A percentile compares a stretch with the other conserved stretches of the same genome.
Evolutionary conservation across 208 protist genomes (phyloP).

Genomic region (Leishmania major): DNA sequence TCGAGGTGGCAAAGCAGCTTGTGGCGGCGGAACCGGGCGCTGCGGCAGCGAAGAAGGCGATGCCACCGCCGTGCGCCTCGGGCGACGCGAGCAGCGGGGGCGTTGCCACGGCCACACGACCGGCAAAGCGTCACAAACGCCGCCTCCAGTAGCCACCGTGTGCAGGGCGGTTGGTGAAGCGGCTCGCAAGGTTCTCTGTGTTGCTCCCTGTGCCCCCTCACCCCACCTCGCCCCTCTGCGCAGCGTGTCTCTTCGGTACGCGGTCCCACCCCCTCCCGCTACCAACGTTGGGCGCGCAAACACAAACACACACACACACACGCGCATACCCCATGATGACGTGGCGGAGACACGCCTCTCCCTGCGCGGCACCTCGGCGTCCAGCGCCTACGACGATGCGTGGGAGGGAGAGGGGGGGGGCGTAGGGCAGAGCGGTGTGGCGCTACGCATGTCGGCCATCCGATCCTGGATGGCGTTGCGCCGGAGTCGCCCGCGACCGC

Average conservation of each 20-base stretch:
- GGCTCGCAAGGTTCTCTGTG: not conserved
- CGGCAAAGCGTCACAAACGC: constrained; percentile 73
- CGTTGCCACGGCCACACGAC: not conserved
- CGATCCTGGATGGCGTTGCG: too few relatives aligned
- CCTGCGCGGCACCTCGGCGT: too few relatives aligned
- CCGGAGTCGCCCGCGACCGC: too few relatives aligned
- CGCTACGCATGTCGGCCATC: too few relatives aligned
- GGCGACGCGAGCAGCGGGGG: not conserved
- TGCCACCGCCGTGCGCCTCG: not conserved
- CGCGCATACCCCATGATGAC: not conserved
- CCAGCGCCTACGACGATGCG: too few relatives aligned
- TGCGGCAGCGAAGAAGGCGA: not conserved
- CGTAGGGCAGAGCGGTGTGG: too few relatives aligned
- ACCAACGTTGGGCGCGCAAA: not conserved
- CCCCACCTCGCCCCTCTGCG: not conserved
- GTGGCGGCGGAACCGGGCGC: constrained; percentile 37
- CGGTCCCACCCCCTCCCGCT: too few relatives aligned
- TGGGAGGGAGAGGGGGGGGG: too few relatives aligned
- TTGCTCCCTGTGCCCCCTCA: not conserved
- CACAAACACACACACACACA: too few relatives aligned
- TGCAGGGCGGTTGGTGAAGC: not conserved
- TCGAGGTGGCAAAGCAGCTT: constrained; percentile 62
- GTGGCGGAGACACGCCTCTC: not conserved
- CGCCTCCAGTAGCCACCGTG: constrained; percentile 57
- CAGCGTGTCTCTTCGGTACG: too few relatives aligned